Conservation (phyloP, 768 basidiomycete species). For the Collybiopsis confluens region DNA sequence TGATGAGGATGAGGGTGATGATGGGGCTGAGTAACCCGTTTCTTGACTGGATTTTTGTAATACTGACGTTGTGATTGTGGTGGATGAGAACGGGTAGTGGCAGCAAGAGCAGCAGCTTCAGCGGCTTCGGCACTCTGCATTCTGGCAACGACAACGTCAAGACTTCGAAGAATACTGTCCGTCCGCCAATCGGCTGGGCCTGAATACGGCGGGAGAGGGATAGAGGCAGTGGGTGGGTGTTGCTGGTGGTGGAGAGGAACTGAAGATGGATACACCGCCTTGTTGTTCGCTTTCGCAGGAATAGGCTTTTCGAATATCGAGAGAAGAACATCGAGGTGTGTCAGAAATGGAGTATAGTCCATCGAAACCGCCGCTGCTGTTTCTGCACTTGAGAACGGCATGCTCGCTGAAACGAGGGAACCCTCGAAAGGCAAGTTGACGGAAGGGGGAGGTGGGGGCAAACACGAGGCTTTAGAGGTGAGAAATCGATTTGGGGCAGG, state of each 20-base stretch:
- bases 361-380: too few relatives aligned
- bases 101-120: neutral
- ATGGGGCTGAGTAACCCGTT: too few relatives aligned
- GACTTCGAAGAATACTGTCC: slow-evolving; percentile 45
- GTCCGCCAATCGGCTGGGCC: slow-evolving; percentile 53
- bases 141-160: slow-evolving; percentile 40
- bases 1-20: too few relatives aligned
- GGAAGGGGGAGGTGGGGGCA: too few relatives aligned
- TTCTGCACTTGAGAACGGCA: too few relatives aligned
- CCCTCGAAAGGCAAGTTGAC: too few relatives aligned
- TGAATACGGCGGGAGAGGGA: slow-evolving; percentile 40
- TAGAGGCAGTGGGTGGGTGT: neutral
- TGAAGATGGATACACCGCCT: neutral
- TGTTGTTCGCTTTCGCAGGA: neutral
- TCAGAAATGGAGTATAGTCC: slow-evolving; percentile 3
- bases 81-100: neutral
- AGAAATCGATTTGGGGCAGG: too few relatives aligned
- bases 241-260: neutral
- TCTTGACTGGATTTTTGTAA: too few relatives aligned
- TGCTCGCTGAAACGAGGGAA: too few relatives aligned
- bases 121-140: slow-evolving; percentile 44
- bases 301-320: slow-evolving; percentile 3
- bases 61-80: neutral
- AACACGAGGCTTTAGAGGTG: too few relatives aligned
- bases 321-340: slow-evolving; percentile 4